Evolutionary conservation across 2,329 filamentous ascomycete species (phyloP).

Genomic region (Ceratocystis huliohia): DNA sequence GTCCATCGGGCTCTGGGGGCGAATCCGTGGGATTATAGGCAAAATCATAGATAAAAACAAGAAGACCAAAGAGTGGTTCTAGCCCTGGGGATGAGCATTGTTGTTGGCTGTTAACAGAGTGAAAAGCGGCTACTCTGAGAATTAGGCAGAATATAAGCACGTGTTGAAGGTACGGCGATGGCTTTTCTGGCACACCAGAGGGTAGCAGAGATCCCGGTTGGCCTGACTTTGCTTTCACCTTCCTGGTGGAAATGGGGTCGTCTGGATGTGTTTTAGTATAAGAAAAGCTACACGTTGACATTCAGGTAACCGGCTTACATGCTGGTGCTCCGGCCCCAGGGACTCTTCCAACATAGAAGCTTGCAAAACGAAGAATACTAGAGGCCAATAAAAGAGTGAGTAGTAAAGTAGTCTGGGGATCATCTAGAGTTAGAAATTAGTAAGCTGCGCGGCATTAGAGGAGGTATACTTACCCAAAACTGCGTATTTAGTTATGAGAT

Average conservation of each 20-base stretch:
- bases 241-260: conserved; percentile 8
- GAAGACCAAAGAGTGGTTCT: conserved; percentile 29
- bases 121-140: conserved; percentile 37
- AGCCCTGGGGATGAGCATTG: conserved; percentile 40
- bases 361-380: conserved; percentile 24
- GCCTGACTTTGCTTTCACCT: neutral
- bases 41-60: conserved; percentile 20
- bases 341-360: conserved; percentile 22
- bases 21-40: conserved; percentile 1
- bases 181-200: conserved; percentile 33
- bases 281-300: neutral
- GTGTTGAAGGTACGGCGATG: conserved; percentile 36
- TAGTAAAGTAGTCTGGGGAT: conserved; percentile 23
- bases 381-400: conserved; percentile 37
- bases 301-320: neutral
- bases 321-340: conserved; percentile 25
- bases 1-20: conserved; percentile 24
- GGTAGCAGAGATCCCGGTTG: conserved; percentile 1
- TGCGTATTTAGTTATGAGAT: conserved; percentile 20
- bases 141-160: conserved; percentile 35
- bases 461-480: conserved; percentile 17
- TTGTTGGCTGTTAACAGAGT: conserved; percentile 34
- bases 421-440: conserved; percentile 12
- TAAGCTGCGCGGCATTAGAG: neutral
- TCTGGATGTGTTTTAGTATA: conserved; percentile 10